Base-by-base conservation (phyloP, 1,139 yeast genomes). In the Taiozyma sp. region DNA sequence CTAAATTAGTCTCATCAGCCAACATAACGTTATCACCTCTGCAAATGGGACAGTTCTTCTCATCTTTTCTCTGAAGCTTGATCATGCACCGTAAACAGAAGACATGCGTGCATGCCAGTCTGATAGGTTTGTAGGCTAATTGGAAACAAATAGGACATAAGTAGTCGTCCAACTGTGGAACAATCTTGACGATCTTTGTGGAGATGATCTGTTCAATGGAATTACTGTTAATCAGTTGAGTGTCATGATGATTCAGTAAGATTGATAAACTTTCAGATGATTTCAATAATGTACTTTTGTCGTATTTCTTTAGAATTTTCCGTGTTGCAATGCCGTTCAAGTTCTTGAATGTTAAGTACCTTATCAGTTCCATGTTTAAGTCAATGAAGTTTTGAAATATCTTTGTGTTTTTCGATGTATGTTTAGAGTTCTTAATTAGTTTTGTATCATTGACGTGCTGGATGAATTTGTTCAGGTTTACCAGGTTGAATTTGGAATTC, bases 161-260 rank as follows among this genome's bases (percentile, higher is more conserved):
- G 60, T 83, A 86, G 63, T 86, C 93, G 49, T 86, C 92, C 19
- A 86, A 68, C 64, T 85, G 92, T 1, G 93, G 93, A 1, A 85
- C 72, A 4, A 85, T 65, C 22, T 78, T 75, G 40, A 85, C 65
- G 14, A 86, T 65, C 13, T 80, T 75, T 19, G 72, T 71, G 43
- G 84, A 80, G 48, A 86, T 81, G 16, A 82, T 73, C 48, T 71
- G 40, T 80, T 62, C 65, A 23, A 62, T 59, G 0, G 60, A 27
- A 22, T 45, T 32, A 0, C 54, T 54, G 4, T 56, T 52, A 2
- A 59, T 45, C 4, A 58, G 40, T 32, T 45, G 44, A 4, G 47
- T 48, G 3, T 53, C 44, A 5, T 48, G 34, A 4, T 48, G 16
- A 12, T 34, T 34, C 68, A 57, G 74, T 71, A 47, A 78, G 23